A percentile compares a stretch with the other conserved stretches of the same genome.
Evolutionary conservation across 2,329 filamentous ascomycete species (phyloP).

Genomic region (Ophiostoma sp.): DNA sequence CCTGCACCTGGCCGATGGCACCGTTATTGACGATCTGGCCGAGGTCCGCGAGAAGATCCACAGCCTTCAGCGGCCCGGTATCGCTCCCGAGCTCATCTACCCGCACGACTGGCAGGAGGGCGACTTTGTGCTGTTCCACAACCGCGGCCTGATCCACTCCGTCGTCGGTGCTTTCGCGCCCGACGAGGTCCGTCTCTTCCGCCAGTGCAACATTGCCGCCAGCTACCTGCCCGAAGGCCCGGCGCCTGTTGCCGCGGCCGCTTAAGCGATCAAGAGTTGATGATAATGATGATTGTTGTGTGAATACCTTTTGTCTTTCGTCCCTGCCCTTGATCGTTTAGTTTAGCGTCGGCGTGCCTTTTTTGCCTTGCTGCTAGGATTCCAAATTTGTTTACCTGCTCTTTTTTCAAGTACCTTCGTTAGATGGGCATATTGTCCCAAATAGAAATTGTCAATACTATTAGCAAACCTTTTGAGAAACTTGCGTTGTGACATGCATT

Average conservation of each 20-base stretch:
- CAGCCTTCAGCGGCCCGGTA: constrained; percentile 69
- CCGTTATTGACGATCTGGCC: constrained; percentile 65
- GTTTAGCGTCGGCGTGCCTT: neutral
- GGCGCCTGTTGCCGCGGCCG: neutral
- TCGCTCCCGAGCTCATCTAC: constrained; percentile 68
- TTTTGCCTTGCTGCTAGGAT: neutral
- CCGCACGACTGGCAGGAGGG: constrained; percentile 76
- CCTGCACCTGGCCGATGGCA: constrained; percentile 66
- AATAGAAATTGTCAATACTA: neutral
- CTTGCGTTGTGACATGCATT: neutral
- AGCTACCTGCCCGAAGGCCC: constrained; percentile 39
- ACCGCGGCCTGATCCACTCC: constrained; percentile 71
- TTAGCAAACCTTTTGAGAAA: neutral
- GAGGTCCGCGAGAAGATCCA: constrained; percentile 67
- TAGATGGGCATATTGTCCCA: neutral
- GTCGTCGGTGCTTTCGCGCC: constrained; percentile 74
- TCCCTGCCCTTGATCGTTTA: neutral
- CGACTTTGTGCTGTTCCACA: constrained; percentile 76
- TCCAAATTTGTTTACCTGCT: neutral
- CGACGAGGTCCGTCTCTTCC: constrained; percentile 70
- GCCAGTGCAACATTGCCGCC: constrained; percentile 78
- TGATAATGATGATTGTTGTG: neutral
- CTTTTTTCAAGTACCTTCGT: neutral
- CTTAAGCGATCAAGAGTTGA: neutral
- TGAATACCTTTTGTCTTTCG: neutral